Evolutionary conservation across 148 eudicot species (phyloP).

Genomic region (Rhododendron ovatum): DNA sequence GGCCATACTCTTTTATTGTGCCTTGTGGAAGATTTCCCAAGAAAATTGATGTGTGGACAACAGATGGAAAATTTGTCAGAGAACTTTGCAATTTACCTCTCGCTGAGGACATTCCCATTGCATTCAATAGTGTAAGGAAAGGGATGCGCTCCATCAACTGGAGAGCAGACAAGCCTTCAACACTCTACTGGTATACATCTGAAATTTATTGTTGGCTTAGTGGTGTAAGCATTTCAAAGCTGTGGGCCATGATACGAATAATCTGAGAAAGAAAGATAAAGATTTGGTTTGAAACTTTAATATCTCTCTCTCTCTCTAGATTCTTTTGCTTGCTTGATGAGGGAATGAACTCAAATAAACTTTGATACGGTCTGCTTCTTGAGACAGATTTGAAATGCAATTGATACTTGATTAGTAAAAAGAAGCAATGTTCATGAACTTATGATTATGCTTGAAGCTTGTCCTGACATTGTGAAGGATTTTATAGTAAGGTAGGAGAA

Average conservation of each 20-base stretch:
- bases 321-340: neutral
- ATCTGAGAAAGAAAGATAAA: neutral
- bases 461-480: neutral
- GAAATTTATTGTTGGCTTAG: neutral
- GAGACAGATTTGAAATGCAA: neutral
- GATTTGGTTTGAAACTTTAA: neutral
- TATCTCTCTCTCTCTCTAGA: too few species aligned
- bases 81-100: conserved; percentile 85
- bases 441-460: neutral
- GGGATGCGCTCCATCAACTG: conserved; percentile 94
- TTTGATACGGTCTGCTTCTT: neutral
- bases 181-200: conserved; percentile 68
- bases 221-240: neutral
- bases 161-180: conserved; percentile 90
- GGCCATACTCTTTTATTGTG: conserved; percentile 84
- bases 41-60: conserved; percentile 85
- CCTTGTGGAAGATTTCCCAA: conserved; percentile 92
- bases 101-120: conserved; percentile 87
- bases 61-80: conserved; percentile 76
- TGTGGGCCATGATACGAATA: neutral
- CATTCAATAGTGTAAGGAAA: conserved; percentile 79
- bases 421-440: neutral
- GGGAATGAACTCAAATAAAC: neutral
- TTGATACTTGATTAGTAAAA: neutral
- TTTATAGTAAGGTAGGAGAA: neutral